Evolutionary conservation across 2,329 filamentous ascomycete genomes (phyloP), one percentile per base, ranked within the genome.

Genomic region (Cytospora chrysosperma): DNA sequence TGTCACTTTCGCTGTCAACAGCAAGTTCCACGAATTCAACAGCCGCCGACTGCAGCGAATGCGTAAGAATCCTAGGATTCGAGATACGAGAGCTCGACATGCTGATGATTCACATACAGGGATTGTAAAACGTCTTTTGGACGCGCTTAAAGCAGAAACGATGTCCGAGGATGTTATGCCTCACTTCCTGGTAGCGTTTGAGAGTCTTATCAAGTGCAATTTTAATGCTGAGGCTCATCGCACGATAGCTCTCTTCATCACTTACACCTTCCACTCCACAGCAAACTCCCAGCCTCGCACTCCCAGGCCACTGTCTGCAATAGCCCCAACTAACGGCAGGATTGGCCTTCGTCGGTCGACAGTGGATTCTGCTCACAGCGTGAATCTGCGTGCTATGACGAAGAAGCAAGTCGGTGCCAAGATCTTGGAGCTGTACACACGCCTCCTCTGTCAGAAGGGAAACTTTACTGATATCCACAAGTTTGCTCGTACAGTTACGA

Each of bases 21-120:
- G 94, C 81, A 93, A 95, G 72, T 90, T 96, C 71, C 91, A 93
- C 72, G 88, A 92, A 65, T 98, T 98, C 77, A 99, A 99, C 74
- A 88, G 90, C 59, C 90, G 92, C 72, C 86, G 95, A 54, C 79
- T 99, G 65, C 86, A 91, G 65, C 85, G 93, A 69, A 99, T 99
- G 91, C 87, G 94, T 93, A 85, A 81, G 90, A 75, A 50, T 13
- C 24, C 65, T 76, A 53, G 54, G 56, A 19, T 24, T 59, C 19
- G 27, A 24, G 27, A 19, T 49, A 37, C 50, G 54, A n/a, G 49
- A 43, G 19, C 62, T 61, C 49, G 26, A 58, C 51, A 17, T 59
- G 59, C 69, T 72, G 54, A 71, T 52, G 49, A 27, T 49, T 47
- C 34, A 51, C 26, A 27, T 13, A 54, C 67, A 95, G 92, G 92